Conservation (phyloP, 139 green algal genomes). For the Closterium sp. region DNA sequence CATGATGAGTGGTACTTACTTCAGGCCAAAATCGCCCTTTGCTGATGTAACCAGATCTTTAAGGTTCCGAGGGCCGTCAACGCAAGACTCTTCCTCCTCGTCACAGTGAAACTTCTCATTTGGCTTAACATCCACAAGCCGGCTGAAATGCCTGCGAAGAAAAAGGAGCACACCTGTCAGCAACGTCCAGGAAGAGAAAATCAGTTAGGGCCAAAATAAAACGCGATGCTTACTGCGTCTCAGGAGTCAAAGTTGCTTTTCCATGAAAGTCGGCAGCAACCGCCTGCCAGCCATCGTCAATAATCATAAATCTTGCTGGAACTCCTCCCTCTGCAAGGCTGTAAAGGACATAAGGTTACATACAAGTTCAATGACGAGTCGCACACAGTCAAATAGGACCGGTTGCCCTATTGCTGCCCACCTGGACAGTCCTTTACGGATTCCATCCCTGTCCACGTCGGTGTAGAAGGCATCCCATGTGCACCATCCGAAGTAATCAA, state of each 20-base stretch:
- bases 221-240: background rate
- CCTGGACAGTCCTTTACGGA: slow-evolving; percentile 14
- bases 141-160: slow-evolving; percentile 22
- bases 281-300: slow-evolving; percentile 59
- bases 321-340: slow-evolving; percentile 38
- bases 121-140: slow-evolving; percentile 30
- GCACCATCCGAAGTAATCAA: slow-evolving; percentile 95
- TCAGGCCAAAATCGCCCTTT: slow-evolving; percentile 35
- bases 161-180: background rate
- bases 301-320: slow-evolving; percentile 55
- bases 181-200: background rate
- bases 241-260: background rate
- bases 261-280: slow-evolving; percentile 13
- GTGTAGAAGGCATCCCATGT: slow-evolving; percentile 94
- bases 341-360: background rate
- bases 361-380: background rate
- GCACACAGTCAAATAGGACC: background rate
- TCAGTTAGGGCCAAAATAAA: background rate
- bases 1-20: slow-evolving; percentile 26
- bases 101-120: slow-evolving; percentile 38
- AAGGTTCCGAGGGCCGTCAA: background rate
- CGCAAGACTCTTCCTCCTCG: background rate
- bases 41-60: slow-evolving; percentile 20
- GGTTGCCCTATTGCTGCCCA: background rate
- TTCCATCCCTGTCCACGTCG: slow-evolving; percentile 9